Base-by-base conservation (phyloP, 2,329 filamentous ascomycete genomes). In the Phialocephala subalpina region DNA sequence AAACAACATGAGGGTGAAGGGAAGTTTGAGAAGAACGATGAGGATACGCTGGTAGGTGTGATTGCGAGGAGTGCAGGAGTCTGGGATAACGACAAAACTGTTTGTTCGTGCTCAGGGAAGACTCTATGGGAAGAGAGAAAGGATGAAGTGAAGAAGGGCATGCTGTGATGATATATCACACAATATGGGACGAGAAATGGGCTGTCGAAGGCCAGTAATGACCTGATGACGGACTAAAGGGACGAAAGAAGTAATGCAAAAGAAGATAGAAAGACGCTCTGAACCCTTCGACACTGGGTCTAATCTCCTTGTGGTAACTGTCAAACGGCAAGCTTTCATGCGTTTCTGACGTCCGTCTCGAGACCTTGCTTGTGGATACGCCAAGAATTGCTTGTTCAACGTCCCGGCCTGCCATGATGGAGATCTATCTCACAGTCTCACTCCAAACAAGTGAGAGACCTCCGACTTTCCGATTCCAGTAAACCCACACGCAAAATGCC, bases 51-150 rank as follows among this genome's bases (percentile, higher is more conserved):
- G 59, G 92, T 97, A 1, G 96, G 96, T 9, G 94, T 99, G 60
- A 93, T 99, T 80, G 96, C 96, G 58, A 86, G 96, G 76, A 97
- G 94, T 79, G 95, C 96, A 18, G 96, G 96, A n/a, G 91, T 97
- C 68, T 99, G 96, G 96, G 95, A 97, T 78, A 97, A 99, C 74
- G 93, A 97, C 78, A 99, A 98, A 86, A 97, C 92, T 55, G 95
- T 99, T 6, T 99, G 96, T 79, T 97, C 94, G 57, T 99, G 96
- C 80, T 97, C 94, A 42, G 96, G 96, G 3, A 98, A 98, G 87
- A 98, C 94, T 64, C 87, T 99, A 12, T 99, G 96, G 96, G 92
- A 99, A 80, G 96, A 99, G 84, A 88, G 96, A 73, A 90, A 90
- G 80, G 94, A 97, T 75, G 93, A 97, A 81, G 89, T 94, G 49